Base-by-base conservation (phyloP, 2,329 filamentous ascomycete species). In the Penicillium sp. region DNA sequence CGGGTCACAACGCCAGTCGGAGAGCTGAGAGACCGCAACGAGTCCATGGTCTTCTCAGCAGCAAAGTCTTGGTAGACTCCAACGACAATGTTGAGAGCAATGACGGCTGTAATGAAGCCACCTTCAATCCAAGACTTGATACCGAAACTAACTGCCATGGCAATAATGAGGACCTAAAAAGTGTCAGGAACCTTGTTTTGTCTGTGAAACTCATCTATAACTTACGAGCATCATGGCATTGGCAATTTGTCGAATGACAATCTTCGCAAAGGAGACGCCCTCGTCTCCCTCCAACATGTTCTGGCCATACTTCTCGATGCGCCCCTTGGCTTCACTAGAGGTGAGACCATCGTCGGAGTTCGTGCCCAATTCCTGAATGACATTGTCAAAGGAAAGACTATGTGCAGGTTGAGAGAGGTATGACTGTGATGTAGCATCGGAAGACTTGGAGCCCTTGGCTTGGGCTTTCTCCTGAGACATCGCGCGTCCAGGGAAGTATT, bases 231-330 rank as follows among this genome's bases (percentile, higher is more conserved):
- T 87, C 81, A 88, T 82, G 13, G 85, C 85, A 68, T 88, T 88
- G 53, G 83, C 84, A 47, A 88, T 75, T 64, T 89, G 85, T 28
- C 80, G 76, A 44, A 87, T 73, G 20, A 89, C 71, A 54, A 88
- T 88, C 62, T 86, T 91, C 63, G 79, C 85, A 77, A 87, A 85
- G 79, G 65, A 81, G 43, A 91, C 84, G 25, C 81, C 82, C 80
- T 69, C 64, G 38, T 65, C 85, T 18, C 89, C 82, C 40, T 89
- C 82, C 10, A 89, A 78, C 52, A 87, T 80, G 58, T 89, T 89
- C 14, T 73, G 69, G 4, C 85, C 85, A 70, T 81, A 80, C 42
- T 81, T 69, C 24, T 80, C 76, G 1, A 86, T 71, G 20, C 84
- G 79, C 9, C 65, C 62, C 56, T 77, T 75, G 16, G 81, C 84